Conservation (phyloP, 108 stramenopile genomes). For the Licmophora abbreviata region DNA sequence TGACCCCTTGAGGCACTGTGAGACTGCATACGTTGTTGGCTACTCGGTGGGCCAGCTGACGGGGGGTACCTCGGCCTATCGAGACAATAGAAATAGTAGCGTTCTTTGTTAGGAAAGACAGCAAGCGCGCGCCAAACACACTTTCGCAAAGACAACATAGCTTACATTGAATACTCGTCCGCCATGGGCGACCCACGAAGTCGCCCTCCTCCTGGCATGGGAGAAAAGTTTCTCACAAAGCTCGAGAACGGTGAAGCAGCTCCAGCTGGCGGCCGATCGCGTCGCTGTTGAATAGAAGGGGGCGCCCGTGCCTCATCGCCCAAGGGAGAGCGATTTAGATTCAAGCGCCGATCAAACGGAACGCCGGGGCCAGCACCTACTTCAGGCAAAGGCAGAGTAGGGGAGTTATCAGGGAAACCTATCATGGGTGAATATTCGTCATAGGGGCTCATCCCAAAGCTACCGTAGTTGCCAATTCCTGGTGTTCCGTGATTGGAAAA, state of each 20-base stretch:
- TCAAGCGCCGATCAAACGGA: background rate
- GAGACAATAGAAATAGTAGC: background rate
- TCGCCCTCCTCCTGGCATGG: background rate
- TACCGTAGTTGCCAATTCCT: slow-evolving; percentile 12
- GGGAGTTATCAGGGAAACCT: slow-evolving; percentile 7
- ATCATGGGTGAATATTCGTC: slow-evolving; percentile 34
- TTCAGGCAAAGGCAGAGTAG: background rate
- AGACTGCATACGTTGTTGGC: too few species aligned
- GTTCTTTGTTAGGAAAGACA: background rate
- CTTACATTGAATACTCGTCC: background rate
- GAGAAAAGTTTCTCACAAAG: background rate
- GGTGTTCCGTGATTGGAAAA: slow-evolving; percentile 1
- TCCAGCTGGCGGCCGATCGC: background rate
- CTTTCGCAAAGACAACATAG: too few species aligned
- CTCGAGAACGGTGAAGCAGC: background rate
- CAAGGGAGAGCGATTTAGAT: slow-evolving; percentile 1
- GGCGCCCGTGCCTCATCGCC: background rate
- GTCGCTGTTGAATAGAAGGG: slow-evolving; percentile 6
- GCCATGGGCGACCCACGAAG: slow-evolving; percentile 3
- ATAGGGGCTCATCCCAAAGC: slow-evolving; percentile 25
- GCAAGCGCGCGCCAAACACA: background rate
- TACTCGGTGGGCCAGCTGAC: too few species aligned
- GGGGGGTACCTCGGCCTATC: background rate
- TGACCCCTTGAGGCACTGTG: too few species aligned
- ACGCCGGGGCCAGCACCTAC: background rate